A percentile compares a stretch with the other conserved stretches of the same genome.
Conservation (phyloP, 2,329 filamentous ascomycete genomes). For the Fusarium pseudograminearum region DNA sequence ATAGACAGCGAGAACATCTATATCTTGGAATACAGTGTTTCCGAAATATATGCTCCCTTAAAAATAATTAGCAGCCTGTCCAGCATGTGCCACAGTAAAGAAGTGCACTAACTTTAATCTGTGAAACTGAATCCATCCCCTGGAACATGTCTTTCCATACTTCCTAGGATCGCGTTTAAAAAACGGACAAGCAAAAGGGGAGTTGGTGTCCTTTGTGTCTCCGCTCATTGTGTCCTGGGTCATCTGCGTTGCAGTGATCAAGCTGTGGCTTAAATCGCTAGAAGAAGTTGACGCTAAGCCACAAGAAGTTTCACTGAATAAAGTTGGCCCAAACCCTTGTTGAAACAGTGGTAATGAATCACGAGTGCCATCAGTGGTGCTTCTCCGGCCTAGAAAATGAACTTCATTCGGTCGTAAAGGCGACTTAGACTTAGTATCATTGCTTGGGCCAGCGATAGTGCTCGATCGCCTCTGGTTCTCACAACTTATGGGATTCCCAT, state of each 20-base stretch:
- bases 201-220: background rate
- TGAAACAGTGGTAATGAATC: background rate
- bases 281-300: background rate
- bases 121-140: background rate
- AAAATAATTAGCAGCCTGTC: background rate
- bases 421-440: too few species aligned
- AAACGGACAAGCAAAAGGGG: background rate
- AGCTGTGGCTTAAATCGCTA: background rate
- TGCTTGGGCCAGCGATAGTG: background rate
- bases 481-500: too few species aligned
- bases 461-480: background rate
- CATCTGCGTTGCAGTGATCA: background rate
- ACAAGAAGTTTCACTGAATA: background rate
- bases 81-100: background rate
- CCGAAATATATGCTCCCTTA: background rate
- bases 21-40: background rate
- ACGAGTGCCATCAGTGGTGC: background rate
- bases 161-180: background rate
- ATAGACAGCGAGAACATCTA: background rate
- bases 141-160: conserved; percentile 1
- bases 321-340: background rate
- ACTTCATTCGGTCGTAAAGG: too few species aligned
- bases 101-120: background rate
- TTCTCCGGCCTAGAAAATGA: too few species aligned
- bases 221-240: background rate